phyloP scores from a whole-genome alignment of 129 eudicot species.

The Flaveria sonorensis region DNA sequence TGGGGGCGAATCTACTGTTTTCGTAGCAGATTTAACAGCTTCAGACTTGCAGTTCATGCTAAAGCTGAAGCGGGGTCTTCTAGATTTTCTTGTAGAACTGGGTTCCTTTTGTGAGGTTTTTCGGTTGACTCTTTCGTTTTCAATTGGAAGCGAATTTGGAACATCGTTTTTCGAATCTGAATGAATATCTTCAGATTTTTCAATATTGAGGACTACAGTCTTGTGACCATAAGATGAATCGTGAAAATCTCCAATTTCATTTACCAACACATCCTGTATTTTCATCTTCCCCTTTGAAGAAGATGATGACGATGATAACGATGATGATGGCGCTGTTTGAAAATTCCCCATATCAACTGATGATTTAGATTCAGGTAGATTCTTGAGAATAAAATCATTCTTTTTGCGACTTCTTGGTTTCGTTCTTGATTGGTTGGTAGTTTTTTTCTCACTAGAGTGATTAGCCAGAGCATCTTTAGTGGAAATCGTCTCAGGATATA shows the following conservation, averaged over 20 bases:
- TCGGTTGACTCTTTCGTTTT: slow-evolving; percentile 17
- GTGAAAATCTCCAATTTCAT: slow-evolving; percentile 35
- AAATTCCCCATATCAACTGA: slow-evolving; percentile 27
- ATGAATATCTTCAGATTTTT: slow-evolving; percentile 11
- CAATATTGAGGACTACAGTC: slow-evolving; percentile 28
- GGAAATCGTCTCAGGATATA: slow-evolving; percentile 34
- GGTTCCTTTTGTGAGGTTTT: slow-evolving; percentile 23
- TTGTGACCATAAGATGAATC: slow-evolving; percentile 22
- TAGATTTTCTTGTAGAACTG: slow-evolving; percentile 21
- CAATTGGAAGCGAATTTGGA: slow-evolving; percentile 6
- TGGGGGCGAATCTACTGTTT: slow-evolving; percentile 27
- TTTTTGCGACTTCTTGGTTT: slow-evolving; percentile 28
- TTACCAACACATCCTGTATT: slow-evolving; percentile 43
- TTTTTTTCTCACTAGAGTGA: slow-evolving; percentile 34
- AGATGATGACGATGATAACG: slow-evolving; percentile 5
- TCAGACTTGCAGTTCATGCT: slow-evolving; percentile 32
- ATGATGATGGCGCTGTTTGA: slow-evolving; percentile 31
- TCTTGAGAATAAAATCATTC: slow-evolving; percentile 17
- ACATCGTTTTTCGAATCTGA: slow-evolving; percentile 18
- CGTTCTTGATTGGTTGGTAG: slow-evolving; percentile 24
- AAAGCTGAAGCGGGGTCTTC: slow-evolving; percentile 49
- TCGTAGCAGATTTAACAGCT: slow-evolving; percentile 28
- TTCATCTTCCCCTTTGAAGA: slow-evolving; percentile 54
- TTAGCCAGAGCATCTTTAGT: slow-evolving; percentile 26
- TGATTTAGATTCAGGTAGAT: slow-evolving; percentile 24